Percentiles rank a stretch among this genome's conserved stretches.
phyloP scores from a whole-genome alignment of 2,329 filamentous ascomycete genomes.

The Thermoascus crustaceus region DNA sequence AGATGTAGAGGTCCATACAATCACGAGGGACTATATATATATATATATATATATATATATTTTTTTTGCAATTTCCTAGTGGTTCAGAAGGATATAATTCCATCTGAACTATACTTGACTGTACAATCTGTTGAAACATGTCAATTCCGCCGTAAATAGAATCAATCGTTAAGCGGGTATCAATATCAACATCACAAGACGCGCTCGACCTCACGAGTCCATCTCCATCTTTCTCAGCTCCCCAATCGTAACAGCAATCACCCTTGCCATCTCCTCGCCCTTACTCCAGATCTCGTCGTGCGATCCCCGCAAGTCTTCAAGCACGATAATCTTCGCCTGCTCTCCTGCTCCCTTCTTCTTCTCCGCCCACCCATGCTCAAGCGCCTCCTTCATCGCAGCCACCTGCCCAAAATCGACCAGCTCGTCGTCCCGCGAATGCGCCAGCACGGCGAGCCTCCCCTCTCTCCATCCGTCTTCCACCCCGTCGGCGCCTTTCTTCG shows the following conservation, averaged over 20 bases:
- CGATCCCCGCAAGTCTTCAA: conserved; percentile 27
- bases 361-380: conserved; percentile 45
- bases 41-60: no score
- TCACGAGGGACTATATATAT: no score
- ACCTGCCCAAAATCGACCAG: conserved; percentile 33
- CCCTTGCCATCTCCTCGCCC: conserved; percentile 32
- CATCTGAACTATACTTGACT: no score
- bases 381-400: conserved; percentile 41
- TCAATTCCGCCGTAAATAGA: no score
- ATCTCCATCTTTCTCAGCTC: conserved; percentile 20
- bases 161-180: background rate
- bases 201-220: background rate
- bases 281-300: conserved; percentile 38
- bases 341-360: conserved; percentile 34
- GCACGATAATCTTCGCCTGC: conserved; percentile 33
- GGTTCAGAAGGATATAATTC: no score
- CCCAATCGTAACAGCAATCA: conserved; percentile 24
- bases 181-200: background rate
- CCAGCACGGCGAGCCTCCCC: conserved; percentile 31
- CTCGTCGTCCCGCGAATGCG: conserved; percentile 34
- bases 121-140: no score
- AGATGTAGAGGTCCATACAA: no score
- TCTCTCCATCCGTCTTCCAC: conserved; percentile 26
- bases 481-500: conserved; percentile 20
- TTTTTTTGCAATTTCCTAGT: no score